Conservation (phyloP, 352 stramenopile species). For the Globisporangium perplexum region DNA sequence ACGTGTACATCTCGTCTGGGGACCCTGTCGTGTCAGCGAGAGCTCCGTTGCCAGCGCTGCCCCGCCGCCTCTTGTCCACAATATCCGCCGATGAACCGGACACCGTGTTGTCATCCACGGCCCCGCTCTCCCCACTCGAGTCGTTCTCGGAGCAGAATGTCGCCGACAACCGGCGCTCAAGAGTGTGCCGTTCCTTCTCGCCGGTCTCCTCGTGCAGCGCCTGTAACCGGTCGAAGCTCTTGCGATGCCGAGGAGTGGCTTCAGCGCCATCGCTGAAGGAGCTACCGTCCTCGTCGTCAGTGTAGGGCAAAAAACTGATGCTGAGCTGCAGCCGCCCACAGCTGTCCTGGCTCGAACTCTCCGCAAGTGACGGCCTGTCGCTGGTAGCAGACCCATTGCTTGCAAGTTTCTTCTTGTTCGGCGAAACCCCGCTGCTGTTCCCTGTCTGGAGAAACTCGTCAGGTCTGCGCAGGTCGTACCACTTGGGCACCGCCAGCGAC, state of each 20-base stretch:
- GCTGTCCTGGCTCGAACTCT: conserved; percentile 14
- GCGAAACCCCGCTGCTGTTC: conserved; percentile 1
- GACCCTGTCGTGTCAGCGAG: conserved; percentile 6
- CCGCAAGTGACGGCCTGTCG: conserved; percentile 5
- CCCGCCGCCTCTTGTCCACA: neutral
- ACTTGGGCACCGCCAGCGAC: conserved; percentile 60
- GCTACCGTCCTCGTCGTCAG: conserved; percentile 30
- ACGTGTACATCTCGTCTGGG: conserved; percentile 74
- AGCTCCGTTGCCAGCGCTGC: neutral
- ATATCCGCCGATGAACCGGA: neutral
- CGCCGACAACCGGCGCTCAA: conserved; percentile 6
- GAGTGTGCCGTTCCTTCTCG: conserved; percentile 31
- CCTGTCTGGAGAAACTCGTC: conserved; percentile 36
- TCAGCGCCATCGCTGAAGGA: conserved; percentile 30
- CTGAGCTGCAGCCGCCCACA: conserved; percentile 73
- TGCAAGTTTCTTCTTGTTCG: conserved; percentile 9
- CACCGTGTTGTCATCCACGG: neutral
- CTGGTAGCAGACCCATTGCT: conserved; percentile 2
- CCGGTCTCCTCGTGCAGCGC: conserved; percentile 70
- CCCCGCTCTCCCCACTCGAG: neutral
- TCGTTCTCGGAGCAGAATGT: conserved; percentile 11
- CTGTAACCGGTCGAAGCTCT: conserved; percentile 72
- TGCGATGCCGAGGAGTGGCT: conserved; percentile 47
- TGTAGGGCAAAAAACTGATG: conserved; percentile 70
- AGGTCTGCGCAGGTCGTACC: conserved; percentile 61